Evolutionary conservation across 176 grass and related monocot genomes (phyloP).

Genomic region (Aegilops sharonensis): DNA sequence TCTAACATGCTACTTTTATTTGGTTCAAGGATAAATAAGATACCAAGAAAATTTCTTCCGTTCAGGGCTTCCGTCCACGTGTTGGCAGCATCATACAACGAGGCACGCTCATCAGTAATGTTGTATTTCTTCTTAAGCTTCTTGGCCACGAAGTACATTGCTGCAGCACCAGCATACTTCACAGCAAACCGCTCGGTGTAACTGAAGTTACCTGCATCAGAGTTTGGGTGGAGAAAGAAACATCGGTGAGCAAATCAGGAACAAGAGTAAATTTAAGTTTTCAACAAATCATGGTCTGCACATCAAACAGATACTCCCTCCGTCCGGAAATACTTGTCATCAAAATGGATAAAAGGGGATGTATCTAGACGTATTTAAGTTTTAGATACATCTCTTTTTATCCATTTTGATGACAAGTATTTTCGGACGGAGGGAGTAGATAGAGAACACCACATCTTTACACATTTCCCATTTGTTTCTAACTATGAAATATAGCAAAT

Average conservation of each 20-base stretch:
- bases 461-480: not conserved
- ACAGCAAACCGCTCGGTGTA: slow-evolving; percentile 66
- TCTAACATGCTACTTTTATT: not conserved
- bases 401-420: too few species aligned
- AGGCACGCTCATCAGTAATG: slow-evolving; percentile 81
- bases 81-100: slow-evolving; percentile 74
- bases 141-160: slow-evolving; percentile 94
- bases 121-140: slow-evolving; percentile 94
- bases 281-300: not conserved
- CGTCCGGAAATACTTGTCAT: too few species aligned
- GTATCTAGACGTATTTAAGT: too few species aligned
- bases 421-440: too few species aligned
- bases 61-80: slow-evolving; percentile 81
- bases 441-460: not conserved
- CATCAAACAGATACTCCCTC: not conserved
- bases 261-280: not conserved
- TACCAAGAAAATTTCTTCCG: slow-evolving; percentile 89
- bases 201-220: slow-evolving; percentile 83
- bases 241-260: not conserved
- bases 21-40: not conserved
- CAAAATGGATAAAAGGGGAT: too few species aligned
- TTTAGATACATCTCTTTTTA: too few species aligned
- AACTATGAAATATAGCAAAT: not conserved
- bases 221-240: not conserved
- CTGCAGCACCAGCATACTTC: slow-evolving; percentile 88